Conservation (phyloP, 2,329 filamentous ascomycete genomes). For the Penicillium oxalicum region DNA sequence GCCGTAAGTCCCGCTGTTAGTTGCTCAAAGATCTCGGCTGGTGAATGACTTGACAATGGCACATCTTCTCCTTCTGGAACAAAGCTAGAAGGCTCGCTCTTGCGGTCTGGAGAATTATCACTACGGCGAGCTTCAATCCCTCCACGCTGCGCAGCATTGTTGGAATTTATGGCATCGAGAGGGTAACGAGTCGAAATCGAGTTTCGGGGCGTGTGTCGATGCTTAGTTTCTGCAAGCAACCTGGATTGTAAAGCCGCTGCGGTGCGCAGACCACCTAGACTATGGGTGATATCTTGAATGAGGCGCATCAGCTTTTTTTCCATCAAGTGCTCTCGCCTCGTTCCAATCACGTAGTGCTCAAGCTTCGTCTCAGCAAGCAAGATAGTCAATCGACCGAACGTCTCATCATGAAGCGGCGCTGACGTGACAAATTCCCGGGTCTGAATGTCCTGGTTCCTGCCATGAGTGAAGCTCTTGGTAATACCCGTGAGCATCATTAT, state of each 20-base stretch:
- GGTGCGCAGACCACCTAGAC: slow-evolving; percentile 82
- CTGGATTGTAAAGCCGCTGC: slow-evolving; percentile 81
- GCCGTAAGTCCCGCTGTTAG: background rate
- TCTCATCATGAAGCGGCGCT: background rate
- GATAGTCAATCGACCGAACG: background rate
- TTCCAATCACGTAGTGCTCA: background rate
- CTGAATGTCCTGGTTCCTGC: background rate
- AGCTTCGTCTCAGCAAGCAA: background rate
- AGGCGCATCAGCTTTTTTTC: slow-evolving; percentile 59
- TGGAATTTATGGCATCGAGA: too few species aligned
- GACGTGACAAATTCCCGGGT: background rate
- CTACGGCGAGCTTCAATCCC: background rate
- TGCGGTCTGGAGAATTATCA: background rate
- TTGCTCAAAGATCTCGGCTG: background rate
- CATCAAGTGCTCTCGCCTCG: background rate
- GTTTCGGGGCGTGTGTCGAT: background rate
- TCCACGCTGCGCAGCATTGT: background rate
- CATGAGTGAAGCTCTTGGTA: background rate
- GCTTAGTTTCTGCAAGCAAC: background rate
- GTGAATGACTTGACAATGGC: background rate
- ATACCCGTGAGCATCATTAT: background rate
- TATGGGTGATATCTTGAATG: slow-evolving; percentile 78
- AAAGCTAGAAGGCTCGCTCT: background rate
- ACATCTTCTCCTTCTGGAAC: background rate
- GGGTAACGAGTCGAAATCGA: background rate